These are phyloP conservation scores for Colletotrichum agaves DNA, from an alignment of 2,329 filamentous ascomycete species.

Conservation along the genomic window DNA sequence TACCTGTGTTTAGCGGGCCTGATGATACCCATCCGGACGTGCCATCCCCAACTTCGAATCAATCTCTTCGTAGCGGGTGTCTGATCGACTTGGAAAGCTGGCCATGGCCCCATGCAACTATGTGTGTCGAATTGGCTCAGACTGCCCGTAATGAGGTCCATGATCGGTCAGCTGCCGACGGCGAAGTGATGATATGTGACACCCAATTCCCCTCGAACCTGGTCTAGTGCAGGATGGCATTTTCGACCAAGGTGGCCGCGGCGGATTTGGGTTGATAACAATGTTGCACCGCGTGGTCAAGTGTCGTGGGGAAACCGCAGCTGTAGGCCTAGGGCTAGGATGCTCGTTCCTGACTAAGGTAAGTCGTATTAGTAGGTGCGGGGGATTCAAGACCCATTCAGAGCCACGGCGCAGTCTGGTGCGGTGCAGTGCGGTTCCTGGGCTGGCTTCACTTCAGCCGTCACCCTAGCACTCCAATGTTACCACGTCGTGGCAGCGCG, in stretches of 20 bases:
- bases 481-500: not conserved
- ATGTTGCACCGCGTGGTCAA: constrained; percentile 9
- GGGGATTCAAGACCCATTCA: constrained; percentile 1
- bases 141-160: not conserved
- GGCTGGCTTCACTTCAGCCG: no score
- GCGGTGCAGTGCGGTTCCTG: not conserved
- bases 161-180: constrained; percentile 31
- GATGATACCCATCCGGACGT: not conserved
- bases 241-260: constrained; percentile 2
- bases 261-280: constrained; percentile 2
- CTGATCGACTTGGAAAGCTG: constrained; percentile 19
- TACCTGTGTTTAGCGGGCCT: constrained; percentile 17
- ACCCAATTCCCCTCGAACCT: not conserved
- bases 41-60: constrained; percentile 5
- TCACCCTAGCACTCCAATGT: not conserved
- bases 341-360: constrained; percentile 28
- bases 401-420: not conserved
- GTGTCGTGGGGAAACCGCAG: constrained; percentile 8
- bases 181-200: constrained; percentile 13
- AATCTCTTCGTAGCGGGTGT: constrained; percentile 10
- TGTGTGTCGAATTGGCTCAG: constrained; percentile 4
- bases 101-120: constrained; percentile 20
- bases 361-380: constrained; percentile 6
- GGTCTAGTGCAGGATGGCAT: not conserved
- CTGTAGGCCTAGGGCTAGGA: constrained; percentile 18